Evolutionary conservation across 2,329 filamentous ascomycete species (phyloP).

Genomic region (Arthrinium phaeospermum): DNA sequence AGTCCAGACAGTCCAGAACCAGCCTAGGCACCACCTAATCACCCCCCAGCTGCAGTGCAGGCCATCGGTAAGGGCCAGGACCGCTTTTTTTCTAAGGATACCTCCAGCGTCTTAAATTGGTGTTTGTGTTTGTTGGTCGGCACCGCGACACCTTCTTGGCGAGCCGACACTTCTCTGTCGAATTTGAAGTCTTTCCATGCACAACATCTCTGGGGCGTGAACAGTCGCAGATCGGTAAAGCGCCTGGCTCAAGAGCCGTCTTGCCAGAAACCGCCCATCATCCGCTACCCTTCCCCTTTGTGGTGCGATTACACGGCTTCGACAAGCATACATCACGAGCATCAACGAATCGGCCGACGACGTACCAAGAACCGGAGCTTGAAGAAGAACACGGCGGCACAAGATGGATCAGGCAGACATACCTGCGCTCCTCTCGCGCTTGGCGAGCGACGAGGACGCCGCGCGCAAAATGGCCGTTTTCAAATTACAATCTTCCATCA

Average conservation of each 20-base stretch:
- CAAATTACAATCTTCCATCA: slow-evolving; percentile 94
- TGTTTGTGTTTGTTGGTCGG: slow-evolving; percentile 13
- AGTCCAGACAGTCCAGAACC: neutral
- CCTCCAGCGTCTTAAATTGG: neutral
- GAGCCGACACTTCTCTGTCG: neutral
- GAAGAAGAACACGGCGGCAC: neutral
- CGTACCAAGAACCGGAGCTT: neutral
- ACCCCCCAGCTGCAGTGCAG: neutral
- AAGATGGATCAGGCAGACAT: slow-evolving; percentile 71
- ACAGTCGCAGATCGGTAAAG: neutral
- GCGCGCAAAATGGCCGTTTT: slow-evolving; percentile 98
- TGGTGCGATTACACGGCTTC: neutral
- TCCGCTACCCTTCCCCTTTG: neutral
- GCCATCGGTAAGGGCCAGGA: neutral
- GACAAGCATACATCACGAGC: neutral
- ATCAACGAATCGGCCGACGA: neutral
- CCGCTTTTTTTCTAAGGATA: neutral
- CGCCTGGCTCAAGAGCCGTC: neutral
- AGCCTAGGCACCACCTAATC: neutral
- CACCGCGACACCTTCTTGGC: neutral
- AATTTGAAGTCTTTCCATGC: neutral
- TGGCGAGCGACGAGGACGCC: slow-evolving; percentile 80
- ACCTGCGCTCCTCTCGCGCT: slow-evolving; percentile 66
- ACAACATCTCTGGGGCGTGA: neutral
- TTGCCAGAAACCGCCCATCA: neutral